Evolutionary conservation across 1,284 basidiomycete species (phyloP).

Genomic region (Tilletia walkeri): DNA sequence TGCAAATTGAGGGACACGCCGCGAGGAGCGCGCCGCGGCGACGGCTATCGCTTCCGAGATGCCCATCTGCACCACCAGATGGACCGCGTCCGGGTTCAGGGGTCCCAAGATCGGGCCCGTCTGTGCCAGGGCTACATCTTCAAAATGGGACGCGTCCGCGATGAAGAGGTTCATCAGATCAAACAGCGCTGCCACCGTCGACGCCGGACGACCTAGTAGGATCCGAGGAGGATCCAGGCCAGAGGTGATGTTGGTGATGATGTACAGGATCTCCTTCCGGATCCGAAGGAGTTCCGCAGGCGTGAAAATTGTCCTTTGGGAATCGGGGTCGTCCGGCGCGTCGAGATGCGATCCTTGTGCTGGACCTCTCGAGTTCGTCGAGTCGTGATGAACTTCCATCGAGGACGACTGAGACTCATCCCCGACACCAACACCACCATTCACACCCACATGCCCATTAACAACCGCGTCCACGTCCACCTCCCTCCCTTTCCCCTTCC

Average conservation of each 20-base stretch:
- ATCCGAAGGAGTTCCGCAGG: constrained; percentile 63
- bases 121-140: constrained; percentile 56
- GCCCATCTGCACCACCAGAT: constrained; percentile 16
- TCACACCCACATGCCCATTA: constrained; percentile 24
- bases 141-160: constrained; percentile 67
- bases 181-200: constrained; percentile 64
- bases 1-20: constrained; percentile 62
- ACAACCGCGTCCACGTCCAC: constrained; percentile 20
- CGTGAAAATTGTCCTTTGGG: constrained; percentile 30
- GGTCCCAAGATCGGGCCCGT: constrained; percentile 60
- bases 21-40: constrained; percentile 51
- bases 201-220: background rate
- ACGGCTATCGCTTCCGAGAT: constrained; percentile 4
- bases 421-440: background rate
- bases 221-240: background rate
- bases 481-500: constrained; percentile 1
- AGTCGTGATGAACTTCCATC: constrained; percentile 15
- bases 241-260: constrained; percentile 65
- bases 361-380: too few species aligned
- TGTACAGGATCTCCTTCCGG: constrained; percentile 74
- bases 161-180: constrained; percentile 74
- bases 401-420: constrained; percentile 14
- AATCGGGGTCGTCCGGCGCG: too few species aligned
- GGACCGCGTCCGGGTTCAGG: constrained; percentile 24
- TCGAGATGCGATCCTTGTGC: background rate